Evolutionary conservation across 305 asterid genomes (phyloP).

Genomic region (Fraxinus albicans): DNA sequence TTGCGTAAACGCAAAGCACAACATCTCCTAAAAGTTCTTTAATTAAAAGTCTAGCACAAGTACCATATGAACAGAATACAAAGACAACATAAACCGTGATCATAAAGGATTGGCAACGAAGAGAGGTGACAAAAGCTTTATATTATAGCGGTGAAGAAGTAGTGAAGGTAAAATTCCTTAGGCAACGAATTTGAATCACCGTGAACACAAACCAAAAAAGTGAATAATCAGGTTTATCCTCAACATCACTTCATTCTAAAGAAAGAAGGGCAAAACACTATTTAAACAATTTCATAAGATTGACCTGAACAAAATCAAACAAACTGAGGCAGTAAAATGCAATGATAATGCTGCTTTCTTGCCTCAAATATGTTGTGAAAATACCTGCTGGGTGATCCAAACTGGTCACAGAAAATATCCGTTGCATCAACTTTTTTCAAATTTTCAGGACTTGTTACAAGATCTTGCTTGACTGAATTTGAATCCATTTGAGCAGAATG

Average conservation of each 20-base stretch:
- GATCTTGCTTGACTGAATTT: constrained; percentile 36
- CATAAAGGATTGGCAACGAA: constrained; percentile 7
- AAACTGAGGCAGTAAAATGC: constrained; percentile 18
- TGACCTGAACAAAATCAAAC: constrained; percentile 15
- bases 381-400: constrained; percentile 65
- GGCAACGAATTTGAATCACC: not conserved
- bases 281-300: not conserved
- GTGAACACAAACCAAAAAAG: constrained; percentile 5
- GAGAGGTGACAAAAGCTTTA: constrained; percentile 5
- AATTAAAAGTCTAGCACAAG: constrained; percentile 6
- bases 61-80: not conserved
- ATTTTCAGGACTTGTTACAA: constrained; percentile 33
- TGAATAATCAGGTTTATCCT: not conserved
- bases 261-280: not conserved
- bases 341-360: constrained; percentile 17
- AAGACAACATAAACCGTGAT: not conserved
- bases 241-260: constrained; percentile 16
- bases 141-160: not conserved
- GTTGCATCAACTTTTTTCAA: constrained; percentile 37
- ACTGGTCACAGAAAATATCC: constrained; percentile 42
- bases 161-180: not conserved
- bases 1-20: not conserved
- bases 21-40: constrained; percentile 6
- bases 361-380: constrained; percentile 17
- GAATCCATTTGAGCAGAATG: constrained; percentile 45